Evolutionary conservation across 495 filamentous ascomycete genomes (phyloP), one percentile per base, ranked within the genome.

Genomic region (Apiosordaria backusii): DNA sequence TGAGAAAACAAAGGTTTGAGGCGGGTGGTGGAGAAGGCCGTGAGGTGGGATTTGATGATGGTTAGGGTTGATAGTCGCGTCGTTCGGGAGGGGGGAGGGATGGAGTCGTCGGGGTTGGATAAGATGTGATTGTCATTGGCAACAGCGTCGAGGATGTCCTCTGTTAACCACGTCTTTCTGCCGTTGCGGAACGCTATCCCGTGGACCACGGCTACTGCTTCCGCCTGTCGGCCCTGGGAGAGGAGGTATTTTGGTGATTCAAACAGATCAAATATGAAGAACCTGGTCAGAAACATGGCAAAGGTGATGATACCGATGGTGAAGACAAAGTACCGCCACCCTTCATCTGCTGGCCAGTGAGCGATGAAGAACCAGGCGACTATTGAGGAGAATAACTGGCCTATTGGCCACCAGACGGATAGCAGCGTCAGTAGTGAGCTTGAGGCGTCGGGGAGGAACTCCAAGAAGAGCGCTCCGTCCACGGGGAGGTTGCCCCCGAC

Each of bases 391-490:
- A 90, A 75, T 15, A 91, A 80, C 65, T 82, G 90, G 3, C 91
- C 91, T 60, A 93, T 80, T 3, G 90, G 89, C 92, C 92, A 96
- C 82, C 91, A 90, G 40, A 92, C 81, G 0, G 89, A 91, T 61
- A 94, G 79, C 16, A 94, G 77, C 0, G 90, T 94, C 23, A 94
- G 80, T 1, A 94, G 81, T 50, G 87, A 90, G 76, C 91, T 89
- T 69, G 89, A 89, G 26, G 87, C 86, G 16, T 87, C 89, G 0
- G 92, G 92, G 6, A 96, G 77, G 68, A 93, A 92, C 72, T 96
- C 92, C 23, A 94, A 80, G 68, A 93, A 93, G 4, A 85, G 86
- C 3, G 91, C 90, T 21, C 88, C 89, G 71, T 96, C 91, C 0
- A 96, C 89, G 0, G 90, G 90, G 40, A 96, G 74, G 71, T 94